Base-by-base conservation (phyloP, 2,329 filamentous ascomycete species). In the Knoxdaviesia capensis region DNA sequence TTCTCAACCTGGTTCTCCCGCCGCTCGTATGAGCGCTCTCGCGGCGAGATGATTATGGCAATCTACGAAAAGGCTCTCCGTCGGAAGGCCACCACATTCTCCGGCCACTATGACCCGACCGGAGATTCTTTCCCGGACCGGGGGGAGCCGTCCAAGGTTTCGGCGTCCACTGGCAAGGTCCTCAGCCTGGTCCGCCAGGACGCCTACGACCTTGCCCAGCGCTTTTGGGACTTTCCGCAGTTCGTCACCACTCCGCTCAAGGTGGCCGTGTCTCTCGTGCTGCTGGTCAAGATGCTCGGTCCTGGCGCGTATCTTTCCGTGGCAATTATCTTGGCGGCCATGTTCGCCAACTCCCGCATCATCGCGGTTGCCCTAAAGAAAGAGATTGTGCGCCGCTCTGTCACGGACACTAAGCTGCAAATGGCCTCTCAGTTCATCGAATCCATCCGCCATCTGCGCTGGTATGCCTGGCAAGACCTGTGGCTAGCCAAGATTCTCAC, bases 121-220 rank as follows among this genome's bases (percentile, higher is more conserved):
- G 47, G 46, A 6, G 38, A 38, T 35, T 10, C 33, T 5, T 41
- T 44, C 8, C 31, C 41, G 31, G 6, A 43, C 31, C 43, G 45
- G 33, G 42, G 45, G 33, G 42, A n/a, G n/a, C 37, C 32, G 6
- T 31, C 29, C 6, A 43, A 31, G 31, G 42, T 70, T 43, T 71
- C 80, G 2, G 84, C 86, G 0, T 85, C 82, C 0, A 88, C 87
- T 59, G 86, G 86, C 6, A 93, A 93, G 53, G 90, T 94, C 41
- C 69, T 94, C 46, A 94, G 93, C 51, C 59, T 94, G 2, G 81
- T 93, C 65, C 77, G 84, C 40, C 76, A 71, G 45, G 83, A 90
- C 54, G 82, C 80, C 0, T 90, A 88, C 52, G 80, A 87, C 53
- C 74, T 88, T 35, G 72, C 83, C 3, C 83, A 88, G 52, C 64